Conservation (phyloP, 345 rosid species). For the Xanthoceras sorbifolium region DNA sequence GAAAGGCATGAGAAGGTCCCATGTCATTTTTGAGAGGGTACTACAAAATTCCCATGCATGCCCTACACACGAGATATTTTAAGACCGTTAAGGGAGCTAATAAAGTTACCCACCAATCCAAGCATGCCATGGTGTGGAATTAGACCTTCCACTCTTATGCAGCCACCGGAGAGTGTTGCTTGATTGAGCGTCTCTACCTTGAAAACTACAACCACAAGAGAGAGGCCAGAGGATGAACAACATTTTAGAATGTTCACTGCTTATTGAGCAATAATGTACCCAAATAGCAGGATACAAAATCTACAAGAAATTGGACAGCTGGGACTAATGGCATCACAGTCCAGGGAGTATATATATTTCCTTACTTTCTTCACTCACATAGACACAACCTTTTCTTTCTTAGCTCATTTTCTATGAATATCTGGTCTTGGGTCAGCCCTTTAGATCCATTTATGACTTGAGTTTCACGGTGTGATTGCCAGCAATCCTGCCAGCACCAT, state of each 20-base stretch:
- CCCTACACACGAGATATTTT: not conserved
- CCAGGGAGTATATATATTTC: not conserved
- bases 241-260: not conserved
- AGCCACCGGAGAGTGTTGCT: not conserved
- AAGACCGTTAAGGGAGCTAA: not conserved
- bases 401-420: not conserved
- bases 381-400: not conserved
- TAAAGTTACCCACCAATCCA: not conserved
- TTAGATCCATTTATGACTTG: not conserved
- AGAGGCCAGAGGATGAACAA: not conserved
- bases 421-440: not conserved
- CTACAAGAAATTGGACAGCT: not conserved
- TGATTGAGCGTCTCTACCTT: not conserved
- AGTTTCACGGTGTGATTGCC: not conserved
- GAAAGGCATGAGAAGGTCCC: not conserved
- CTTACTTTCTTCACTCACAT: not conserved
- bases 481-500: not conserved
- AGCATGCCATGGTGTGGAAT: not conserved
- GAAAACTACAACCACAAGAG: not conserved
- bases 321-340: not conserved
- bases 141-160: not conserved
- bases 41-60: not conserved
- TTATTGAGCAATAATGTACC: not conserved
- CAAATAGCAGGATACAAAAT: not conserved
- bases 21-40: not conserved